Conservation (phyloP, 139 green algal genomes). For the Volvox africanus region DNA sequence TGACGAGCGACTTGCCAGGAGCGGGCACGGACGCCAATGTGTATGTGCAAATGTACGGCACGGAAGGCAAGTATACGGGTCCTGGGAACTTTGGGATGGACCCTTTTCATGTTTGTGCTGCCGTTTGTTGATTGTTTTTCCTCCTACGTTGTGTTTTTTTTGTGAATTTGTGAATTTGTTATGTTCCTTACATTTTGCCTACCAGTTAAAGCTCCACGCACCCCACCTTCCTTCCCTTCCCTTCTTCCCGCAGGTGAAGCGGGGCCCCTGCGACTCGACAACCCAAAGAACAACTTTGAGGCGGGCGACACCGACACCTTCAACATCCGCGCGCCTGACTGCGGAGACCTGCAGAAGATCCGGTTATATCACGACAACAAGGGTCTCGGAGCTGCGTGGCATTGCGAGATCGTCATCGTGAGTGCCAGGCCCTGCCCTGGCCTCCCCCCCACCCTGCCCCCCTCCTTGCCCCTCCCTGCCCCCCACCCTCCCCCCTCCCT, state of each 20-base stretch:
- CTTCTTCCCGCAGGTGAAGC: slow-evolving; percentile 44
- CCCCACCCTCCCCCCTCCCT: neutral
- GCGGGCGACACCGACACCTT: slow-evolving; percentile 62
- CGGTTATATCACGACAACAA: slow-evolving; percentile 58
- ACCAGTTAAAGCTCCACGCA: no score
- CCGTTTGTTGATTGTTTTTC: no score
- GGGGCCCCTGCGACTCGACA: slow-evolving; percentile 57
- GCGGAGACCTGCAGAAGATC: slow-evolving; percentile 53
- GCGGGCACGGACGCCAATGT: slow-evolving; percentile 78
- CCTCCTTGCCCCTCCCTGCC: neutral
- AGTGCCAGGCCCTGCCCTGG: neutral
- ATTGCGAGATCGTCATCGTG: slow-evolving; percentile 68
- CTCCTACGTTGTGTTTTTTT: no score
- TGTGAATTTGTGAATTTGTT: no score
- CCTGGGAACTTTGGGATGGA: no score
- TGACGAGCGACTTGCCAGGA: slow-evolving; percentile 66
- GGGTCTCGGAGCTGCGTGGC: slow-evolving; percentile 68
- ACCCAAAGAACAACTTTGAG: slow-evolving; percentile 69
- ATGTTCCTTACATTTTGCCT: no score
- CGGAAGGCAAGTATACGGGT: slow-evolving; percentile 27
- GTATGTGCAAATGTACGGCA: slow-evolving; percentile 56
- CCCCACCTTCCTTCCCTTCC: no score
- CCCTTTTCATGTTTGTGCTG: no score
- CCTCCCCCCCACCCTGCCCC: no score
- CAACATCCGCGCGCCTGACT: slow-evolving; percentile 52